Evolutionary conservation across 2,329 filamentous ascomycete species (phyloP).

Genomic region (Colletotrichum horii): DNA sequence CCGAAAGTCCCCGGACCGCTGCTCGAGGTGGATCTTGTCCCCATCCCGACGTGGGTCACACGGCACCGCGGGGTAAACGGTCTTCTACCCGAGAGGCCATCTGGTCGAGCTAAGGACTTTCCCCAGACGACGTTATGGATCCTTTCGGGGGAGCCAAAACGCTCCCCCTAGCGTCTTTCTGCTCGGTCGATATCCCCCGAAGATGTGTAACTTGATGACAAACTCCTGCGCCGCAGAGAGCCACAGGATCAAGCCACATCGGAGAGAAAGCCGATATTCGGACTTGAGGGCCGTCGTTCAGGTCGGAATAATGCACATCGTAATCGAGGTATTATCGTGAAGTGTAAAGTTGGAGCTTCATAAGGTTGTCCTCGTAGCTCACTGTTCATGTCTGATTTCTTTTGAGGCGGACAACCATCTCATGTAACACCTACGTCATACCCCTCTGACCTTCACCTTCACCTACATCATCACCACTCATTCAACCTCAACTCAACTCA

Average conservation of each 20-base stretch:
- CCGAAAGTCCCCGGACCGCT: neutral
- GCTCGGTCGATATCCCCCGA: neutral
- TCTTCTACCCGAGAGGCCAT: conserved; percentile 4
- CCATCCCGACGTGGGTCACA: neutral
- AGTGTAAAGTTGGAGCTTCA: neutral
- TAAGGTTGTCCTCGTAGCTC: neutral
- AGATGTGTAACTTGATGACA: neutral
- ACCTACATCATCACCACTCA: neutral
- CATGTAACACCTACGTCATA: neutral
- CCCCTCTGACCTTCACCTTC: neutral
- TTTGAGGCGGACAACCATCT: neutral
- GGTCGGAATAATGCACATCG: neutral
- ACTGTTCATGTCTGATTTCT: neutral
- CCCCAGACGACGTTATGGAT: neutral
- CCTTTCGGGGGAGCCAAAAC: neutral
- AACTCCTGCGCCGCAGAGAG: neutral
- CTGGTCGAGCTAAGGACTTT: neutral
- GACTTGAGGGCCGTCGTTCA: neutral
- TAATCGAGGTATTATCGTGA: neutral
- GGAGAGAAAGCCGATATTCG: neutral
- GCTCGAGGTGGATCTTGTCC: neutral
- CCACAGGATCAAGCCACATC: neutral
- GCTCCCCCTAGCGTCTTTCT: neutral
- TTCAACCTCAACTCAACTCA: neutral
- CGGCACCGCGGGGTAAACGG: neutral